phyloP scores from a whole-genome alignment of 2,329 filamentous ascomycete species.

The Trichoderma sp. region DNA sequence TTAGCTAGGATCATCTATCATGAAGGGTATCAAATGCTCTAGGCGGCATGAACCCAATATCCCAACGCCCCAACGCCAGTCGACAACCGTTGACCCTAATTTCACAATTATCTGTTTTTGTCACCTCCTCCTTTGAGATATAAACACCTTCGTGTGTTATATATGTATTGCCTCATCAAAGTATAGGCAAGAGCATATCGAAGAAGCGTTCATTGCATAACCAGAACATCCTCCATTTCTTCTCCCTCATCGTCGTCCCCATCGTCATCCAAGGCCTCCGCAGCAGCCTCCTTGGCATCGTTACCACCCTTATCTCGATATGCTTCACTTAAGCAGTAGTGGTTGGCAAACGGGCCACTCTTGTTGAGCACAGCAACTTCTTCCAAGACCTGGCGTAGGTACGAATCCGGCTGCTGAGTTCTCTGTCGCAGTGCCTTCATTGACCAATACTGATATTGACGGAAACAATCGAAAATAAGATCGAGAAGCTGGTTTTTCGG shows the following conservation, averaged over 20 bases:
- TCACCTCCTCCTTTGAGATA: background rate
- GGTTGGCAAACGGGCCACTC: conserved; percentile 78
- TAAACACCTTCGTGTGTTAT: background rate
- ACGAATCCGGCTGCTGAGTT: conserved; percentile 87
- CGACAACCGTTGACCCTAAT: background rate
- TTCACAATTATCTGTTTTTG: background rate
- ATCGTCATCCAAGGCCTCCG: conserved; percentile 60
- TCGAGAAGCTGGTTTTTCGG: conserved; percentile 85
- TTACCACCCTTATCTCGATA: conserved; percentile 39
- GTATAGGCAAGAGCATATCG: background rate
- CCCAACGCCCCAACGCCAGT: conserved; percentile 5
- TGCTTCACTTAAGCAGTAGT: conserved; percentile 73
- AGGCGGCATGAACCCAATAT: background rate
- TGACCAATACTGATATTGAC: conserved; percentile 87
- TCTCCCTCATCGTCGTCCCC: conserved; percentile 65
- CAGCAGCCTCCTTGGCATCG: conserved; percentile 51
- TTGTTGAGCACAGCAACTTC: conserved; percentile 80
- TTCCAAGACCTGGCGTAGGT: conserved; percentile 79
- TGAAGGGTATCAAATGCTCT: conserved; percentile 18
- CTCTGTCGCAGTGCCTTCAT: conserved; percentile 77
- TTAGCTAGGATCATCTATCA: conserved; percentile 21
- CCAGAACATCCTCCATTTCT: conserved; percentile 76
- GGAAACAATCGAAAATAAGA: conserved; percentile 78
- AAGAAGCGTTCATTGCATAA: conserved; percentile 17
- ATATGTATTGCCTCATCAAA: background rate